Base-by-base conservation (phyloP, 192 early-diverging fungal genomes). In the Dissophora ornata region DNA sequence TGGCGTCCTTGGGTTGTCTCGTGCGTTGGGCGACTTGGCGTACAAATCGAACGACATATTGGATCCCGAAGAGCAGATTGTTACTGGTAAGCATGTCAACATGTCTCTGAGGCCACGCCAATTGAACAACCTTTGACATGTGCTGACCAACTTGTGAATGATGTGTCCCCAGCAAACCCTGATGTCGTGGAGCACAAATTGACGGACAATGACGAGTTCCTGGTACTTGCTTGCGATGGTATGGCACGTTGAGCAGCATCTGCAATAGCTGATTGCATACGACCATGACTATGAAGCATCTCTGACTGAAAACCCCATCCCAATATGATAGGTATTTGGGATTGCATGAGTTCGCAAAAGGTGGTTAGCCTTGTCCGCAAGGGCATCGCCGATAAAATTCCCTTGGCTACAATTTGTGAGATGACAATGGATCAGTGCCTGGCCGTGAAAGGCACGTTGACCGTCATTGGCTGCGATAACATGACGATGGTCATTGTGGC, bases 301-400 rank as follows among this genome's bases (percentile, higher is more conserved):
- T n/a, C n/a, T n/a, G n/a, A n/a, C n/a, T n/a, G n/a, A n/a, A n/a
- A n/a, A n/a, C n/a, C n/a, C n/a, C n/a, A n/a, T n/a, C n/a, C n/a
- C n/a, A n/a, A n/a, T n/a, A n/a, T n/a, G n/a, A 32, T 79, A 95
- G 94, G 98, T 40, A 99, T 99, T 68, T 99, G 97, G 97, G 98
- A 99, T 80, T 95, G 94, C 75, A 92, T 97, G 90, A 86, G 86
- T n/a, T 95, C 92, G 79, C 94, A 98, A 67, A 85, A 96, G 75
- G 90, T 95, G 12, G 90, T 94, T 16, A 89, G 93, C 67, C 97
- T 94, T 84, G 87, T 98, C 29, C 87, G 93, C 28, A 62, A 81
- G 47, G 83, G 85, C 51, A 83, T 99, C 26, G 82, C 83, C 2
- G 82, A 90, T 19, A 84, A 85, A 61, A 69, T 81, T 56, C 80